Evolutionary conservation across 2,329 filamentous ascomycete genomes (phyloP).

Genomic region (Harringtonia aguacate): DNA sequence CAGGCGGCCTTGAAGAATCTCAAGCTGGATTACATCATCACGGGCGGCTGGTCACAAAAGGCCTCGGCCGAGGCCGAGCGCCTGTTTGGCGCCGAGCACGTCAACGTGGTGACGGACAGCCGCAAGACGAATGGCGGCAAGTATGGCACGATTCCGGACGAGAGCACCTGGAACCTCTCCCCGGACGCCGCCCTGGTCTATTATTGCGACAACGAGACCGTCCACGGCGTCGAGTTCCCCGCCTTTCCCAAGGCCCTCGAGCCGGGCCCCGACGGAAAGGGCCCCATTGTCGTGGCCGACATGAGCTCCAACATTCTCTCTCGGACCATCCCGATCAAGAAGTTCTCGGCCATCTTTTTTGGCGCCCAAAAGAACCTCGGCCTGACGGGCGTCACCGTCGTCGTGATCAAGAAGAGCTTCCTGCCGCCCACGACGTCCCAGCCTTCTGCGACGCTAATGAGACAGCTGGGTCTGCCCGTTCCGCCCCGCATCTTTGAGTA

Average conservation of each 20-base stretch:
- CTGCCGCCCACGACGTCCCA: slow-evolving; percentile 44
- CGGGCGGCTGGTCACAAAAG: slow-evolving; percentile 84
- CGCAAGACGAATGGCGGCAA: slow-evolving; percentile 55
- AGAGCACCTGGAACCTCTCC: slow-evolving; percentile 66
- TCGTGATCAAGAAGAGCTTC: slow-evolving; percentile 71
- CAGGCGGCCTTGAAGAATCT: slow-evolving; percentile 32
- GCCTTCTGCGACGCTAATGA: slow-evolving; percentile 57
- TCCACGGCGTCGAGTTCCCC: slow-evolving; percentile 87
- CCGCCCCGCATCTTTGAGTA: slow-evolving; percentile 75
- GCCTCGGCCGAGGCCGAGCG: slow-evolving; percentile 73
- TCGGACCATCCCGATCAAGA: slow-evolving; percentile 61
- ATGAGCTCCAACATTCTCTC: slow-evolving; percentile 94
- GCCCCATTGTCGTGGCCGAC: slow-evolving; percentile 75
- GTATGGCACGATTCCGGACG: slow-evolving; percentile 73
- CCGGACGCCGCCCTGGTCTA: slow-evolving; percentile 66
- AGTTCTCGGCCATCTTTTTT: slow-evolving; percentile 80
- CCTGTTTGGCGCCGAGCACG: slow-evolving; percentile 64
- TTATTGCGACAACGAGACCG: slow-evolving; percentile 89
- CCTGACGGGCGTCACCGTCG: slow-evolving; percentile 74
- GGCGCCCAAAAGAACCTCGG: slow-evolving; percentile 94
- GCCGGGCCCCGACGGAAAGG: slow-evolving; percentile 45
- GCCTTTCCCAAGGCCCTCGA: slow-evolving; percentile 55
- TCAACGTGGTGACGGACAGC: slow-evolving; percentile 53
- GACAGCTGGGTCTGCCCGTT: slow-evolving; percentile 65
- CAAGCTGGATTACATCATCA: slow-evolving; percentile 78